These are phyloP conservation scores for Punica granatum DNA, from an alignment of 345 rosid species.

Conservation along the genomic window DNA sequence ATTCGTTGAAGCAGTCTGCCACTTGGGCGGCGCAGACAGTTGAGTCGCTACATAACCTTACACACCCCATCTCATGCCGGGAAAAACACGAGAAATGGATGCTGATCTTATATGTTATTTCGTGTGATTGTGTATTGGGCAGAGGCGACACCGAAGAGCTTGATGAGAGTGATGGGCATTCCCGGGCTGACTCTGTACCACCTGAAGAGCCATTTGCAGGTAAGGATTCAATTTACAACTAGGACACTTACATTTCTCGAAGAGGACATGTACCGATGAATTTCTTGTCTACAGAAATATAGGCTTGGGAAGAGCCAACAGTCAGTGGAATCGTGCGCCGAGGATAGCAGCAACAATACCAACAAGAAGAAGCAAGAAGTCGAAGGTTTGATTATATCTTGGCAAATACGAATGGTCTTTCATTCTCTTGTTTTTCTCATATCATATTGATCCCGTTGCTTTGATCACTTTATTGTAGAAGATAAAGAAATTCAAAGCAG, in stretches of 20 bases:
- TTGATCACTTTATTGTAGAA: slow-evolving; percentile 27
- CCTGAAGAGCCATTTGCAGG: slow-evolving; percentile 96
- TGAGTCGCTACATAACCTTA: slow-evolving; percentile 8
- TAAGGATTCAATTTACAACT: slow-evolving; percentile 13
- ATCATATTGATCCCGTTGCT: not conserved
- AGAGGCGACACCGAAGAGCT: slow-evolving; percentile 96
- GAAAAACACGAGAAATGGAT: not conserved
- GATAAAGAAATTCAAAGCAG: slow-evolving; percentile 35
- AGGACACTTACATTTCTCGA: not conserved
- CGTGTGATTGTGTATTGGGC: slow-evolving; percentile 20
- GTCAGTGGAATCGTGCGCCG: slow-evolving; percentile 23
- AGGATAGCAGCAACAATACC: slow-evolving; percentile 1
- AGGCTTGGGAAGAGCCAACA: slow-evolving; percentile 81
- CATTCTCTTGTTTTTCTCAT: not conserved
- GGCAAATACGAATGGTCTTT: not conserved
- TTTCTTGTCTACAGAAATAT: slow-evolving; percentile 52
- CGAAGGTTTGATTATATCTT: not conserved
- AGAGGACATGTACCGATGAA: not conserved
- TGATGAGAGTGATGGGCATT: slow-evolving; percentile 78
- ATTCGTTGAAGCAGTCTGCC: slow-evolving; percentile 72
- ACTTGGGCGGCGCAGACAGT: slow-evolving; percentile 91
- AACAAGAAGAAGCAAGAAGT: slow-evolving; percentile 25
- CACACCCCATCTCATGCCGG: not conserved
- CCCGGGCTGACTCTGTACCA: slow-evolving; percentile 92
- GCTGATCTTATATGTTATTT: not conserved